phyloP scores from a whole-genome alignment of 73 alveolate species.

The Paramecium sonneborni region DNA sequence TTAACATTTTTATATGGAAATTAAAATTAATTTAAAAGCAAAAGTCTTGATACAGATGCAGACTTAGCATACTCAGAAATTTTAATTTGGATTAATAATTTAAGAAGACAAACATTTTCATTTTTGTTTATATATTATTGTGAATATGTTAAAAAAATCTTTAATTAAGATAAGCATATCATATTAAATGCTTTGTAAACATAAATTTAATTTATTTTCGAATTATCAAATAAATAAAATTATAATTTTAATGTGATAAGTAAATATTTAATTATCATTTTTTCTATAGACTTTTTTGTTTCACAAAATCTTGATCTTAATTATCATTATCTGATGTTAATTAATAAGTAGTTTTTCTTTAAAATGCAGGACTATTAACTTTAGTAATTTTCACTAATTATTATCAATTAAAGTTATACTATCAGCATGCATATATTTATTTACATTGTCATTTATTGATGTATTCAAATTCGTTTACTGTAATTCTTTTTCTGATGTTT shows the following conservation, averaged over 20 bases:
- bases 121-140: too few species aligned
- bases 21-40: too few species aligned
- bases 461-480: neutral
- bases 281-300: neutral
- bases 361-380: conserved; percentile 5
- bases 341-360: conserved; percentile 9
- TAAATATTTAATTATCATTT: neutral
- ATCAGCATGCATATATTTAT: neutral
- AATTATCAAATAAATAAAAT: neutral
- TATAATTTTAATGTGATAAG: neutral
- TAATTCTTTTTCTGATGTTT: neutral
- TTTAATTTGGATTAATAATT: too few species aligned
- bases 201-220: too few species aligned
- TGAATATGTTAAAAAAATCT: too few species aligned
- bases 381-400: neutral
- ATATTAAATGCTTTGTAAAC: too few species aligned
- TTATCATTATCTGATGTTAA: neutral
- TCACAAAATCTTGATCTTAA: neutral
- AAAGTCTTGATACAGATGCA: too few species aligned
- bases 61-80: too few species aligned
- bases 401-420: neutral
- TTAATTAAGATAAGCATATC: too few species aligned
- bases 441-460: neutral
- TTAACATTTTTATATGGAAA: too few species aligned
- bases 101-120: too few species aligned